Conservation (phyloP, 495 filamentous ascomycete species). For the Aspergillus sclerotioniger region DNA sequence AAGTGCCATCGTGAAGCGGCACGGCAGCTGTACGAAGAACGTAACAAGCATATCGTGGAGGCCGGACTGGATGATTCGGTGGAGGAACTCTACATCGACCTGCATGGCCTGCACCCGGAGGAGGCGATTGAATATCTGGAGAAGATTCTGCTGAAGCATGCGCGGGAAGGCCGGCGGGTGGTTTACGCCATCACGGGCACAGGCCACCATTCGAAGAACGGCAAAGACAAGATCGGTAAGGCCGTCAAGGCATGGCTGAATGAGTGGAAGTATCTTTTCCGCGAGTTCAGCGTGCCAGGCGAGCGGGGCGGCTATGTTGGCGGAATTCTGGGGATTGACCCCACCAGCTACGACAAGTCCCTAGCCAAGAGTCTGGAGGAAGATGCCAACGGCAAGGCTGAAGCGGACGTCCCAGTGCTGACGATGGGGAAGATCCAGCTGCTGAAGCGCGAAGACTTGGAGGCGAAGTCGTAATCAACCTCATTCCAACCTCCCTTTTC, state of each 20-base stretch:
- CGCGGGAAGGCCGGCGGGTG: constrained; percentile 61
- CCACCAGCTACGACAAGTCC: constrained; percentile 79
- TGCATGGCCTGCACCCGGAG: constrained; percentile 95
- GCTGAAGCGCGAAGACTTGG: constrained; percentile 45
- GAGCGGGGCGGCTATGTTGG: constrained; percentile 78
- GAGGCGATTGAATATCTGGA: constrained; percentile 96
- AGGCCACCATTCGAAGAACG: constrained; percentile 96
- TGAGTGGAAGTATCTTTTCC: constrained; percentile 93
- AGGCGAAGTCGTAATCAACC: constrained; percentile 29
- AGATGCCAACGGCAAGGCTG: constrained; percentile 22
- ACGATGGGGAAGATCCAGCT: constrained; percentile 49
- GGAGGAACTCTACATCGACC: constrained; percentile 86
- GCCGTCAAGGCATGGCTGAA: constrained; percentile 86
- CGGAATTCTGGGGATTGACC: constrained; percentile 92
- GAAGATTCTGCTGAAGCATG: constrained; percentile 77
- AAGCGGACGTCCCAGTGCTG: constrained; percentile 26
- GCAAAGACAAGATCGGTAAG: constrained; percentile 98
- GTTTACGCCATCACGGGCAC: constrained; percentile 96
- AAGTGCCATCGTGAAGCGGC: constrained; percentile 96
- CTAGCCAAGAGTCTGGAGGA: constrained; percentile 31
- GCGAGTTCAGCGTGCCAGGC: constrained; percentile 93
- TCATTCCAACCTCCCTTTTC: background rate
- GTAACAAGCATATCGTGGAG: constrained; percentile 67
- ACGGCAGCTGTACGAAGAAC: constrained; percentile 86
- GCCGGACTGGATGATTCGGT: constrained; percentile 40